These are phyloP conservation scores for Fusarium sp. DNA, from an alignment of 2,329 filamentous ascomycete species.

Conservation along the genomic window DNA sequence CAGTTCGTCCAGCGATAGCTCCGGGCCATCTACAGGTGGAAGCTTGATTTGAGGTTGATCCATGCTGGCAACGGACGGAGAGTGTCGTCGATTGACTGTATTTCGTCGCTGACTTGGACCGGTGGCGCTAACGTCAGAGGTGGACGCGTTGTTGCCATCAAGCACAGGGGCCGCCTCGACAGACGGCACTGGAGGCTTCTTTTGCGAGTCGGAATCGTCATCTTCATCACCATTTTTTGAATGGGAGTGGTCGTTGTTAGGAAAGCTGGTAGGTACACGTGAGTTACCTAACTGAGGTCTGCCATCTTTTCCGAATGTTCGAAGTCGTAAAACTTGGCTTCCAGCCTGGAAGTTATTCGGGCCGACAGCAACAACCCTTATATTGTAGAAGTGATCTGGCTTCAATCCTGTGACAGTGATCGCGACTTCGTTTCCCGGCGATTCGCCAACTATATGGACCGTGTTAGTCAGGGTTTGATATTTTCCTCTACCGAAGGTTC, in stretches of 20 bases:
- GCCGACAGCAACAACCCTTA: conserved; percentile 91
- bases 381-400: conserved; percentile 89
- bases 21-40: conserved; percentile 60
- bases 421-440: conserved; percentile 61
- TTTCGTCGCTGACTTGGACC: conserved; percentile 50
- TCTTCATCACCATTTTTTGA: conserved; percentile 52
- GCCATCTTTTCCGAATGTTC: conserved; percentile 74
- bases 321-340: conserved; percentile 83
- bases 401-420: conserved; percentile 89
- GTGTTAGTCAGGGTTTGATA: conserved; percentile 20
- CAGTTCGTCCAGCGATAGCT: conserved; percentile 76
- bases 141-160: conserved; percentile 66
- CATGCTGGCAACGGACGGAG: conserved; percentile 70
- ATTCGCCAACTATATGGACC: conserved; percentile 75
- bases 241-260: conserved; percentile 58
- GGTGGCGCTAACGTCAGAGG: conserved; percentile 68
- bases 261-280: conserved; percentile 64
- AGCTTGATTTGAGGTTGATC: conserved; percentile 59
- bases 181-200: conserved; percentile 58
- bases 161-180: conserved; percentile 69
- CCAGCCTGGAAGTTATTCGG: conserved; percentile 91
- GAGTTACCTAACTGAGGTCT: conserved; percentile 66
- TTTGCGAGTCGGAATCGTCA: conserved; percentile 57
- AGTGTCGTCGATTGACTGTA: conserved; percentile 77
- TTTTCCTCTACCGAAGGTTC: background rate